Evolutionary conservation across 306 rosid species (phyloP), one percentile per base, ranked within the genome.

Genomic region (Dicorynia guianensis): DNA sequence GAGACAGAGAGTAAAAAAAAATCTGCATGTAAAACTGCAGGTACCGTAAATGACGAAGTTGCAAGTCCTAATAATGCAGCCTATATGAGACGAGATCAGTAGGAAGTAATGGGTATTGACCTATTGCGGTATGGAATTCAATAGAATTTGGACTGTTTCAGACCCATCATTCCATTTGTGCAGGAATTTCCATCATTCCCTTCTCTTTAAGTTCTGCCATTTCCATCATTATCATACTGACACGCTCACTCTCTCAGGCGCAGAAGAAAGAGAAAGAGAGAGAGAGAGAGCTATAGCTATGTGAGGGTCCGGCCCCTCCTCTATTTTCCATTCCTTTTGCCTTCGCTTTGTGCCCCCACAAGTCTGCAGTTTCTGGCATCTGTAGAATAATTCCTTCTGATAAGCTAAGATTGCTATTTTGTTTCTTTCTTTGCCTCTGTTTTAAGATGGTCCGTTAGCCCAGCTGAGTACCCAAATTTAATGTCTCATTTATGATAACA

Each of bases 171-270:
- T 87, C 90, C 84, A 64, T 78, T 78, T 78, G 75, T 49, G 84
- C 92, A 84, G 89, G 86, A 85, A 87, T 84, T 77, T 79, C 67
- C 89, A 82, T 79, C 82, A 82, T 78, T 74, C 77, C 73, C 11
- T 11, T 52, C 44, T 15, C 49, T 63, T 66, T 57, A 14, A 8
- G 64, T 40, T 63, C 81, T 83, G 86, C 62, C 52, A 69, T 12
- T 49, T 79, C 80, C 84, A 83, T 83, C 87, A 83, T 83, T 70
- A 83, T 50, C 75, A 50, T 8, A 19, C 87, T 83, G 87, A 83
- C 87, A 83, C 11, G 19, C 4, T 14, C 77, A 52, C 44, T 5
- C 44, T 25, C 30, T 25, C 30, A 25, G 30, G 1, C 30, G 2
- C 30, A 25, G 30, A 25, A 25, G 30, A 25, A 2, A 25, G 59